A percentile compares a stretch with the other conserved stretches of the same genome.
Conservation (phyloP, 108 stramenopile genomes). For the Cyclotella baltica region DNA sequence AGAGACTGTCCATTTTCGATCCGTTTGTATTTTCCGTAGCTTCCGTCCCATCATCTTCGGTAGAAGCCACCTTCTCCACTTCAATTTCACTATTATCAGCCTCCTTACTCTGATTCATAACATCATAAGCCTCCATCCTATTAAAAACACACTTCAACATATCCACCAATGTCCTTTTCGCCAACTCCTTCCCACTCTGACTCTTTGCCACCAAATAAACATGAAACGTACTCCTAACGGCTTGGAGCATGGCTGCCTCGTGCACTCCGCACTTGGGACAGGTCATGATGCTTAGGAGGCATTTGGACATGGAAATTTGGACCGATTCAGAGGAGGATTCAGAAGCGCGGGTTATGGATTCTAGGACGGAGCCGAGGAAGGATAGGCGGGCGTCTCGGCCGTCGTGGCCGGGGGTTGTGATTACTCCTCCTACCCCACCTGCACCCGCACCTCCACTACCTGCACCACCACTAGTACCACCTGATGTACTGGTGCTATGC, state of each 20-base stretch:
- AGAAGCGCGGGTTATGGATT: conserved; percentile 51
- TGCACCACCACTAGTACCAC: too few relatives aligned
- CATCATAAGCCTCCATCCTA: conserved; percentile 92
- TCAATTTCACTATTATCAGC: conserved; percentile 4
- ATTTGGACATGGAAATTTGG: conserved; percentile 63
- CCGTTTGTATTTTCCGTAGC: conserved; percentile 39
- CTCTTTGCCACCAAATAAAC: conserved; percentile 91
- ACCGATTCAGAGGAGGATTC: conserved; percentile 59
- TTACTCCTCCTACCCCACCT: background rate
- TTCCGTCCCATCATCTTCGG: conserved; percentile 29
- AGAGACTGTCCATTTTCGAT: background rate
- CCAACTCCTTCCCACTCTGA: conserved; percentile 71
- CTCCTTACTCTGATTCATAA: conserved; percentile 34
- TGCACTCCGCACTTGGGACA: conserved; percentile 88
- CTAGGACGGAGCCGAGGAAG: conserved; percentile 47
- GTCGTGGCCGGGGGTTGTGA: conserved; percentile 26
- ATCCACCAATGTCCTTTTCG: conserved; percentile 90
- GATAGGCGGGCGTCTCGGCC: conserved; percentile 42
- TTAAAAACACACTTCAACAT: conserved; percentile 91
- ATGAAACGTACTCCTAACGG: conserved; percentile 93
- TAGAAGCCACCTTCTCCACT: background rate
- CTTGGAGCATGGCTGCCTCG: conserved; percentile 91
- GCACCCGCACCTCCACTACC: too few relatives aligned
- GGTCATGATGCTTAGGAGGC: conserved; percentile 69
- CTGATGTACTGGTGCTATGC: too few relatives aligned